These are phyloP conservation scores for Cladosporium sp. DNA, from an alignment of 2,329 filamentous ascomycete species.

Conservation along the genomic window DNA sequence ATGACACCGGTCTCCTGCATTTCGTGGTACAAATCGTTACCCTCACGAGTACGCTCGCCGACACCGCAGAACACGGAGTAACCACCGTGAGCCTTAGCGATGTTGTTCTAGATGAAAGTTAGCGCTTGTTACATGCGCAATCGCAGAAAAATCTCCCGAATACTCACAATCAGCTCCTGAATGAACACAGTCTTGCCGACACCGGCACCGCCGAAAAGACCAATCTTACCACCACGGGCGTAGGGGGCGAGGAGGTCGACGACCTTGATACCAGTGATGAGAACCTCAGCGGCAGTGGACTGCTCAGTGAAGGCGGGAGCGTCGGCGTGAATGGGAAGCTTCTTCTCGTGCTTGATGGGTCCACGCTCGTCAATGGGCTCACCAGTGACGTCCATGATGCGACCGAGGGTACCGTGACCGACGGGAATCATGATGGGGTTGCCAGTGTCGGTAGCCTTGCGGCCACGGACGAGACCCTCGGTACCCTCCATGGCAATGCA, in stretches of 20 bases:
- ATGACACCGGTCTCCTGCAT: slow-evolving; percentile 99
- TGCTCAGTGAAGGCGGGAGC: slow-evolving; percentile 91
- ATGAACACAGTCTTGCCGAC: slow-evolving; percentile 99
- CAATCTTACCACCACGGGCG: slow-evolving; percentile 99
- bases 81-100: slow-evolving; percentile 99
- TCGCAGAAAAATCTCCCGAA: not conserved
- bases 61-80: slow-evolving; percentile 99
- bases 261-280: slow-evolving; percentile 99
- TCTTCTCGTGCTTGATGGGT: slow-evolving; percentile 91
- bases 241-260: slow-evolving; percentile 98
- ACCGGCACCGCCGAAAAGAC: slow-evolving; percentile 99
- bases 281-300: slow-evolving; percentile 92
- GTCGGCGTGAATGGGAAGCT: slow-evolving; percentile 88
- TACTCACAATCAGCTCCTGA: slow-evolving; percentile 89
- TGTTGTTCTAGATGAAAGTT: slow-evolving; percentile 75
- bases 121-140: not conserved
- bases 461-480: slow-evolving; percentile 97
- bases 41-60: slow-evolving; percentile 99
- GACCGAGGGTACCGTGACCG: slow-evolving; percentile 87
- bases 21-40: slow-evolving; percentile 99
- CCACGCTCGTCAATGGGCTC: slow-evolving; percentile 99
- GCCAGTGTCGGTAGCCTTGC: slow-evolving; percentile 82
- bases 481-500: slow-evolving; percentile 99
- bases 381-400: slow-evolving; percentile 99
- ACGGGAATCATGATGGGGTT: slow-evolving; percentile 95